Percentiles rank a stretch among this genome's conserved stretches.
phyloP scores from a whole-genome alignment of 345 rosid genomes.

The Corymbia maculata region DNA sequence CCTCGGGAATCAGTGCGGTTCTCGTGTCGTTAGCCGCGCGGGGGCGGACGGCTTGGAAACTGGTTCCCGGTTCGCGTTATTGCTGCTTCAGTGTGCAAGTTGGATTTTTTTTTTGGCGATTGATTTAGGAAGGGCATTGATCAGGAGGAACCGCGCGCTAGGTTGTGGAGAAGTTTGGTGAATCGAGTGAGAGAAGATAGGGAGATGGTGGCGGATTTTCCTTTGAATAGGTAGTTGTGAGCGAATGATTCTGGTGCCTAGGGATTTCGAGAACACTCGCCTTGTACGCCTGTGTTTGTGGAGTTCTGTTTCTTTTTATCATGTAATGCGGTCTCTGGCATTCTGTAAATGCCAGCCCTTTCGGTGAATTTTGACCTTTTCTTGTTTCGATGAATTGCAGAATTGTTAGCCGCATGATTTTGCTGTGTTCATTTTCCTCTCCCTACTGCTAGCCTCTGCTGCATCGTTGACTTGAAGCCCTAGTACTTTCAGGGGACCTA shows the following conservation, averaged over 20 bases:
- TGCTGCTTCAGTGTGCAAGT: not conserved
- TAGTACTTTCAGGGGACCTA: constrained; percentile 1
- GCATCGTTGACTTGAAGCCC: not conserved
- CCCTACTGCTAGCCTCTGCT: not conserved
- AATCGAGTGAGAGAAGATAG: not conserved
- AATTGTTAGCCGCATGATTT: not conserved
- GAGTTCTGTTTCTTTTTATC: not conserved
- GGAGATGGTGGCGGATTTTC: not conserved
- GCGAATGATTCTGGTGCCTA: not conserved
- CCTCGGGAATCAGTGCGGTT: not conserved
- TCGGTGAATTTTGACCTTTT: not conserved
- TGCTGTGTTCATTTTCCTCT: not conserved
- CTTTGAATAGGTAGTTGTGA: not conserved
- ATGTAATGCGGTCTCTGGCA: not conserved
- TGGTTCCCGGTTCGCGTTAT: not conserved
- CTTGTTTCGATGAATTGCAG: not conserved
- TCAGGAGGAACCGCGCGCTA: not conserved
- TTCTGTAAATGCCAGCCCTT: not conserved
- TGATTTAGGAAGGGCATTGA: not conserved
- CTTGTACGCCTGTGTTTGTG: not conserved
- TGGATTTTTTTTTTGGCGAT: not conserved
- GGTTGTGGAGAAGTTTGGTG: not conserved
- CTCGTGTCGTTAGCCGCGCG: not conserved
- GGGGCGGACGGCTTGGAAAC: not conserved
- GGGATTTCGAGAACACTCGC: not conserved